phyloP scores from a whole-genome alignment of 2,329 filamentous ascomycete genomes.

The Hypoxylon sp. region DNA sequence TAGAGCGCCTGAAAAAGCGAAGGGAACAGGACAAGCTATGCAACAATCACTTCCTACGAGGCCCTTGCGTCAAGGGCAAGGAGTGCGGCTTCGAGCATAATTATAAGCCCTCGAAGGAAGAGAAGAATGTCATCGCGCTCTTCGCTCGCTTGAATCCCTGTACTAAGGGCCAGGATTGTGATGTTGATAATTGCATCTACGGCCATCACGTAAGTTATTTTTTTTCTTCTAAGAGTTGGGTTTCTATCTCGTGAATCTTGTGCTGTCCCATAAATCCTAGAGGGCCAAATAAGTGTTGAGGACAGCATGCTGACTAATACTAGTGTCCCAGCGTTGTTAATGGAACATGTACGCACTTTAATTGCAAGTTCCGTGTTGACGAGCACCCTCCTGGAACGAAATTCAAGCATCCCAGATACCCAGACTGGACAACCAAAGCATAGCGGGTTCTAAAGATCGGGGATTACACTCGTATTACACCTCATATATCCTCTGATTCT shows the following conservation, averaged over 20 bases:
- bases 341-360: constrained; percentile 66
- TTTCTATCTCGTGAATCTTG: constrained; percentile 4
- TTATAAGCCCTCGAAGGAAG: constrained; percentile 67
- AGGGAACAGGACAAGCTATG: constrained; percentile 70
- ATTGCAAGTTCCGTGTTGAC: constrained; percentile 68
- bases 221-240: neutral
- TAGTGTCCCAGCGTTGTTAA: constrained; percentile 69
- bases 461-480: neutral
- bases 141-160: constrained; percentile 72
- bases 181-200: constrained; percentile 71
- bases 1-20: constrained; percentile 71
- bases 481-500: neutral
- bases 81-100: constrained; percentile 71
- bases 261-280: neutral
- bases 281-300: neutral
- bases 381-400: constrained; percentile 72
- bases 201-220: constrained; percentile 69
- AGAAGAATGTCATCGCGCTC: constrained; percentile 69
- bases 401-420: constrained; percentile 54
- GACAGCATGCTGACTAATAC: neutral
- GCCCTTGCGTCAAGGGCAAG: constrained; percentile 68
- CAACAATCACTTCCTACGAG: constrained; percentile 73
- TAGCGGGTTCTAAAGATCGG: neutral
- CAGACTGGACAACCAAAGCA: constrained; percentile 1
- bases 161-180: constrained; percentile 70